These are phyloP conservation scores for Speleostelium caveatum DNA, from an alignment of 78 protist genomes.

Conservation along the genomic window DNA sequence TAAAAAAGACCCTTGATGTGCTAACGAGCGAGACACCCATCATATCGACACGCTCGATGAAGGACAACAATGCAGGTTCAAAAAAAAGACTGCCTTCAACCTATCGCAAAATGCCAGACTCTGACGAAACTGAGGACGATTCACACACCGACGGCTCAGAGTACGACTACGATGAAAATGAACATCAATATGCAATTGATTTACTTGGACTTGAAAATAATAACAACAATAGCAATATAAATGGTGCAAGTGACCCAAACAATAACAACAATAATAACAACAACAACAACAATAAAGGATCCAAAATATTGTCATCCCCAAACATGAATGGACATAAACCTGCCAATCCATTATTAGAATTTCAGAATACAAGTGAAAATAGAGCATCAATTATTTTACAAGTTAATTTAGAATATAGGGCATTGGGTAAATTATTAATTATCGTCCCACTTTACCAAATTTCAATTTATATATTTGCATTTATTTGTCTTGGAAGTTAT, in stretches of 20 bases:
- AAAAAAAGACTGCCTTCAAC: too few species aligned
- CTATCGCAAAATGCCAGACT: too few species aligned
- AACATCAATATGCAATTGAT: not conserved
- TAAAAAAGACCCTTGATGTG: not conserved
- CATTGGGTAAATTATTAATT: conserved; percentile 65
- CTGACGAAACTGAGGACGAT: not conserved
- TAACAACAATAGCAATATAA: not conserved
- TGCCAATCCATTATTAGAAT: not conserved
- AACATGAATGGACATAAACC: not conserved
- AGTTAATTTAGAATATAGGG: conserved; percentile 51
- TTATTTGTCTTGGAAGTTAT: conserved; percentile 3
- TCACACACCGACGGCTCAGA: conserved; percentile 7
- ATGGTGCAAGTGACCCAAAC: not conserved
- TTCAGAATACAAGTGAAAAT: not conserved
- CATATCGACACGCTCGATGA: too few species aligned
- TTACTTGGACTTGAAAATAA: not conserved
- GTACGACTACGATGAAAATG: not conserved
- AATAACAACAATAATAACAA: conserved; percentile 10
- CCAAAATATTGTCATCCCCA: not conserved
- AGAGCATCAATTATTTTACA: not conserved
- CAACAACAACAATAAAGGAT: not conserved
- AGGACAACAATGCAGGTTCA: too few species aligned
- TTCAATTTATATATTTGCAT: conserved; percentile 7
- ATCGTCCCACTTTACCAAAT: conserved; percentile 35
- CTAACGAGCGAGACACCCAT: too few species aligned